Percentiles rank a stretch among this genome's conserved stretches.
These are phyloP conservation scores for Monocercomonoides exilis DNA, from an alignment of 78 protist genomes.

Conservation along the genomic window DNA sequence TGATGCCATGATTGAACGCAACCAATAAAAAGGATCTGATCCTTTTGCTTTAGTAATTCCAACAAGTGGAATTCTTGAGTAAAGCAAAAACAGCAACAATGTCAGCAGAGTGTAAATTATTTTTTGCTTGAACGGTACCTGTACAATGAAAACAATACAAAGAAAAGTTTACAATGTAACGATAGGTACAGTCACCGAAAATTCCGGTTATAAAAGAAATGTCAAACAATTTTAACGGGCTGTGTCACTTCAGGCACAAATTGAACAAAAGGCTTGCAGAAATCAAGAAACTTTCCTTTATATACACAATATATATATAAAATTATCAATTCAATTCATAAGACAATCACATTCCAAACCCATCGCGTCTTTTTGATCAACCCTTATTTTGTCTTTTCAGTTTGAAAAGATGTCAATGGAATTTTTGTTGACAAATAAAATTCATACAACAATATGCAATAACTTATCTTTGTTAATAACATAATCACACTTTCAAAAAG, in stretches of 20 bases:
- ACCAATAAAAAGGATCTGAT: constrained; percentile 97
- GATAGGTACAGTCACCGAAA: neutral
- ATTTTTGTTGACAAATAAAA: too few relatives aligned
- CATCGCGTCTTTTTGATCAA: too few relatives aligned
- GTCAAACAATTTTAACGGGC: constrained; percentile 76
- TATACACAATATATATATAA: neutral
- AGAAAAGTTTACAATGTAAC: neutral
- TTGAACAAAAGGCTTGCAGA: constrained; percentile 81
- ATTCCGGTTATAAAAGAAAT: neutral
- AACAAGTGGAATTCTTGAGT: constrained; percentile 94
- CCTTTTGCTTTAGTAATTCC: constrained; percentile 66
- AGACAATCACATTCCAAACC: too few relatives aligned
- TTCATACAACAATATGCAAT: too few relatives aligned
- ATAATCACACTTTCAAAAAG: too few relatives aligned
- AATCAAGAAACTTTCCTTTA: constrained; percentile 44
- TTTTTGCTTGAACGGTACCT: neutral
- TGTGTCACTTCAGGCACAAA: constrained; percentile 91
- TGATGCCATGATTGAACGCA: constrained; percentile 96
- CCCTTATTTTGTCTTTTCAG: too few relatives aligned
- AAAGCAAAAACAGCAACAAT: constrained; percentile 90
- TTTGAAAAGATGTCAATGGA: too few relatives aligned
- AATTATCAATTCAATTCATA: too few relatives aligned
- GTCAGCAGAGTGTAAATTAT: constrained; percentile 20
- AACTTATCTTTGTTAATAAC: too few relatives aligned
- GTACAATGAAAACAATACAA: neutral